A percentile compares a stretch with the other conserved stretches of the same genome.
Conservation (phyloP, 768 basidiomycete genomes). For the Tricholoma flavovirens region DNA sequence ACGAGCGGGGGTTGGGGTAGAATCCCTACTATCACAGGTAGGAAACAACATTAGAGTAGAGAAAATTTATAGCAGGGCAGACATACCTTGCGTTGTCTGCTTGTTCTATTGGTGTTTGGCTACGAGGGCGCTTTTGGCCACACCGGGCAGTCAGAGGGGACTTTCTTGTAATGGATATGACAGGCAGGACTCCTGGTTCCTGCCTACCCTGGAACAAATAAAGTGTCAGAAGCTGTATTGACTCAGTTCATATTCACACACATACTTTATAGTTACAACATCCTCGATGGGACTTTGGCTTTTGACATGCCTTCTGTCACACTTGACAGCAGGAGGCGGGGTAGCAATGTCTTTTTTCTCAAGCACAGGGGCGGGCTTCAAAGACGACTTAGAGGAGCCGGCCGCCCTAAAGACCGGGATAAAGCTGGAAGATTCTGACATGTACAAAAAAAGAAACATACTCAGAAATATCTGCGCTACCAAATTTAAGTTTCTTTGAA, state of each 20-base stretch:
- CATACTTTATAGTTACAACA: not conserved
- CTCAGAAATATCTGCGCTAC: not conserved
- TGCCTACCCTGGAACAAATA: not conserved
- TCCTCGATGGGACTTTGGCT: not conserved
- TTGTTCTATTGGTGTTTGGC: not conserved
- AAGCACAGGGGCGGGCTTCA: not conserved
- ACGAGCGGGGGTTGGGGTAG: not conserved
- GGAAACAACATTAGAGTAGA: not conserved
- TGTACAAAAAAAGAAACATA: not conserved
- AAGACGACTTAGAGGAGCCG: not conserved
- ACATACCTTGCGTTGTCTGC: not conserved
- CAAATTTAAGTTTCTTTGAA: too few species aligned
- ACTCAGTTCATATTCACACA: not conserved
- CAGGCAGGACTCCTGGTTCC: not conserved
- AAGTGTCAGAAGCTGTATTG: not conserved
- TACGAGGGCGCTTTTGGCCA: not conserved
- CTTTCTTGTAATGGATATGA: not conserved
- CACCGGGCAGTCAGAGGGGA: not conserved
- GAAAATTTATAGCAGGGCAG: not conserved
- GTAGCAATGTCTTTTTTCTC: not conserved
- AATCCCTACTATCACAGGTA: not conserved
- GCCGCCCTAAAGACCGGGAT: not conserved
- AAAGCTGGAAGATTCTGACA: not conserved
- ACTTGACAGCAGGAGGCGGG: not conserved
- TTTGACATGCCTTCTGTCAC: not conserved